phyloP scores from a whole-genome alignment of 306 rosid genomes.

The Lathyrus oleraceus region DNA sequence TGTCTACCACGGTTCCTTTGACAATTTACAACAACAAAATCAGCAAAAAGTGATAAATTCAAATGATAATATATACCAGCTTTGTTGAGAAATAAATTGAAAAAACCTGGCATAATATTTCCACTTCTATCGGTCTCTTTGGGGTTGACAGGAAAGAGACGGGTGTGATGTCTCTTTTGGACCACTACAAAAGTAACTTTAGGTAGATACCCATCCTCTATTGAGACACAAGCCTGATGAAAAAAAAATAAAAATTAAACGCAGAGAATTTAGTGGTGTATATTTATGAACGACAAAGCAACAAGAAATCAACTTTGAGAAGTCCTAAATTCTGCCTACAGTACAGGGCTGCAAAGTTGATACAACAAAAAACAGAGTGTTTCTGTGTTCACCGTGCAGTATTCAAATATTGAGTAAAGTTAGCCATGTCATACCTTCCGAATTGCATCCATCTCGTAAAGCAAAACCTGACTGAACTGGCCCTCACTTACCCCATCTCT shows the following conservation, averaged over 20 bases:
- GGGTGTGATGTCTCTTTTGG: slow-evolving; percentile 76
- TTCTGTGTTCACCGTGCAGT: background rate
- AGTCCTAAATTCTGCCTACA: background rate
- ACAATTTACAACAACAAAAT: background rate
- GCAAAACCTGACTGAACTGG: slow-evolving; percentile 72
- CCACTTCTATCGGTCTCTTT: slow-evolving; percentile 55
- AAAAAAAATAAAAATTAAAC: background rate
- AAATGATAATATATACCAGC: background rate
- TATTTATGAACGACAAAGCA: background rate
- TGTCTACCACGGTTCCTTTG: slow-evolving; percentile 81
- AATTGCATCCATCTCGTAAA: slow-evolving; percentile 80
- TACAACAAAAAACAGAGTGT: background rate
- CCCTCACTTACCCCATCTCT: slow-evolving; percentile 96
- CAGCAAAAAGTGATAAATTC: background rate
- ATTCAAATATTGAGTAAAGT: background rate
- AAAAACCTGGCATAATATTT: slow-evolving; percentile 75
- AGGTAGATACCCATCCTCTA: slow-evolving; percentile 52
- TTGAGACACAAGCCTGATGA: slow-evolving; percentile 62
- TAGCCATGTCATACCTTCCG: slow-evolving; percentile 51
- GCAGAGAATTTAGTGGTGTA: background rate
- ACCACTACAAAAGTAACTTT: slow-evolving; percentile 72
- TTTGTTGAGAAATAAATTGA: background rate
- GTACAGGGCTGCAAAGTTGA: background rate
- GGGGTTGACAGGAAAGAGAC: slow-evolving; percentile 52
- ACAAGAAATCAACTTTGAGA: background rate